Base-by-base conservation (phyloP, 768 basidiomycete species). In the Psilocybe cyanescens region DNA sequence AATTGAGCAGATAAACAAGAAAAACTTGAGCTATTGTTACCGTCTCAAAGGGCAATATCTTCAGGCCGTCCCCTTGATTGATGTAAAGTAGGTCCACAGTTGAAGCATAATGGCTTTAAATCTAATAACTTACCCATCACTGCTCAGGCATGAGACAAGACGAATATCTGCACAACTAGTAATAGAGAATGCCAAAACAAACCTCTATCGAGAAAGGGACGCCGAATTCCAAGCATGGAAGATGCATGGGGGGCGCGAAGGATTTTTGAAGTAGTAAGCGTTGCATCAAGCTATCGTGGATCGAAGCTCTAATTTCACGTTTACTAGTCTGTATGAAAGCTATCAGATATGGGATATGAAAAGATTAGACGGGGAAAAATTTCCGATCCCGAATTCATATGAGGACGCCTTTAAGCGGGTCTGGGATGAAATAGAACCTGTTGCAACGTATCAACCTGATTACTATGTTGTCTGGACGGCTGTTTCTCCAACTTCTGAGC, bases 191-290 rank as follows among this genome's bases (percentile, higher is more conserved):
- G 35, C 35, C 3, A 55, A 51, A 6, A 51, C 33, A 33, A 16
- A 39, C 14, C n/a, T 55, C n/a, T 55, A 55, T 37, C 7, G 28
- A 12, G 54, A 55, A 24, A 39, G 39, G 9, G 41, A 55, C 19
- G 35, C 41, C 33, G 54, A 55, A 19, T 55, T 55, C 8, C 24
- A 41, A 45, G 54, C 54, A 8, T 55, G 54, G 54, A 55, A 24
- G 14, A 45, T 41, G 54, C 54, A 41, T 41, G 54, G 54, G 16
- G 54, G 54, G 2, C 5, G 37, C 4, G n/a, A 24, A 11, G 8
- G 19, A 7, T 55, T 55, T 29, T 8, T 55, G n/a, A 19, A 45
- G n/a, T 39, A 39, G 54, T 55, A 30, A 41, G 54, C 41, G 9
- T 1, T 16, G 14, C n/a, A 16, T 44, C 41, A 1, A 24, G 24